phyloP scores from a whole-genome alignment of 192 early-diverging fungal species.

The Thamnidium elegans region DNA sequence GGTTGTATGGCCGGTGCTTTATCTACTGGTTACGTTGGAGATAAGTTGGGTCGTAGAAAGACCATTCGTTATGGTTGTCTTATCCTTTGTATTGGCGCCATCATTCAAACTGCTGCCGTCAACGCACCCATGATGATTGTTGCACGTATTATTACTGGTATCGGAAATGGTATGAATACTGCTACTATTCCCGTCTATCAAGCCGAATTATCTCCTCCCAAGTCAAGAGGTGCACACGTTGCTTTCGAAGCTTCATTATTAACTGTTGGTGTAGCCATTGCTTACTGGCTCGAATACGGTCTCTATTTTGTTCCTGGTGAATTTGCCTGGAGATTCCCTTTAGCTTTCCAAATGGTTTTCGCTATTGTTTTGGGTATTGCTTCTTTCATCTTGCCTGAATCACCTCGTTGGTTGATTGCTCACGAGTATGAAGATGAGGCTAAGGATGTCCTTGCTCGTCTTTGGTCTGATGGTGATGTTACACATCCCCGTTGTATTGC shows the following conservation, averaged over 20 bases:
- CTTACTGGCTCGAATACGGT: constrained; percentile 38
- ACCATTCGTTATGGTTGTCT: constrained; percentile 32
- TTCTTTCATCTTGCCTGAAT: constrained; percentile 31
- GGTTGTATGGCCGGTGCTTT: constrained; percentile 38
- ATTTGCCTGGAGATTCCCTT: constrained; percentile 37
- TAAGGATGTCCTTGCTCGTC: constrained; percentile 33
- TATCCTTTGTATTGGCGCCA: constrained; percentile 33
- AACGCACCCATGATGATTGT: constrained; percentile 34
- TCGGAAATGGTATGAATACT: constrained; percentile 40
- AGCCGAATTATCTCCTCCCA: constrained; percentile 35
- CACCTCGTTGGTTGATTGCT: constrained; percentile 37
- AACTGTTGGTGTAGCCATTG: constrained; percentile 34
- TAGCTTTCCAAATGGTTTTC: constrained; percentile 38
- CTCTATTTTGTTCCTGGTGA: constrained; percentile 34
- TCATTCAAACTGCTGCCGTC: constrained; percentile 28
- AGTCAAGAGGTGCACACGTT: constrained; percentile 34
- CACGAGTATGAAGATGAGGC: constrained; percentile 28
- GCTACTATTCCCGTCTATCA: constrained; percentile 36
- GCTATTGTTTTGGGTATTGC: constrained; percentile 29
- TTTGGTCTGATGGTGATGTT: constrained; percentile 31
- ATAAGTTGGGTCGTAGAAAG: constrained; percentile 30
- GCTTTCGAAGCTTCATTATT: constrained; percentile 33
- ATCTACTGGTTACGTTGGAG: constrained; percentile 27
- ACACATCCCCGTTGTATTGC: constrained; percentile 30
- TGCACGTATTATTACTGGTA: constrained; percentile 40